Evolutionary conservation across 345 rosid species (phyloP).

Genomic region (Eucalyptus fibrosa): DNA sequence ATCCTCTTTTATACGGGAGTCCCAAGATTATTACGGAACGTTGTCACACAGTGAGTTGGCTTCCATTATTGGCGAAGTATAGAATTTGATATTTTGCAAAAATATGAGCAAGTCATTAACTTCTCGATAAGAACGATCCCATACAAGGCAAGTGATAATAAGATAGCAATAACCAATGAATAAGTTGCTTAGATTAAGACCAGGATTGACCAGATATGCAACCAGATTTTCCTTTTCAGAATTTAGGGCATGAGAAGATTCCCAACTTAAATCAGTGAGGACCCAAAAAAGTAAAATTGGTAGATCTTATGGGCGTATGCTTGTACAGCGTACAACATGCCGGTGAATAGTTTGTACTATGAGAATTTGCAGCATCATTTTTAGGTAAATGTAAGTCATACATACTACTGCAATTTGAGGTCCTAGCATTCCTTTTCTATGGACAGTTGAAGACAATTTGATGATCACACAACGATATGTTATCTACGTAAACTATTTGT

Average conservation of each 20-base stretch:
- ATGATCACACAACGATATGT: not conserved
- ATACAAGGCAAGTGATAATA: not conserved
- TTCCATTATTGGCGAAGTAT: not conserved
- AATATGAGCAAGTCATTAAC: not conserved
- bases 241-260: not conserved
- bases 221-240: not conserved
- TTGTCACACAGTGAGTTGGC: not conserved
- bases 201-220: not conserved
- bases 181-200: not conserved
- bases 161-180: not conserved
- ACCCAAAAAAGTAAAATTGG: not conserved
- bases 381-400: not conserved
- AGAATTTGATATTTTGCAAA: not conserved
- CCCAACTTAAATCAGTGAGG: not conserved
- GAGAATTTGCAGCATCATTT: not conserved
- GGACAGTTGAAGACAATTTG: not conserved
- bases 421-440: not conserved
- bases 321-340: not conserved
- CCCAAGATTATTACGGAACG: not conserved
- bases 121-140: not conserved
- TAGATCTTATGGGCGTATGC: not conserved
- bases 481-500: not conserved
- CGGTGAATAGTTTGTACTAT: not conserved
- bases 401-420: accelerated
- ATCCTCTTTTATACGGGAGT: not conserved